phyloP scores from a whole-genome alignment of 192 early-diverging fungal species.

The Coemansia umbellata region DNA sequence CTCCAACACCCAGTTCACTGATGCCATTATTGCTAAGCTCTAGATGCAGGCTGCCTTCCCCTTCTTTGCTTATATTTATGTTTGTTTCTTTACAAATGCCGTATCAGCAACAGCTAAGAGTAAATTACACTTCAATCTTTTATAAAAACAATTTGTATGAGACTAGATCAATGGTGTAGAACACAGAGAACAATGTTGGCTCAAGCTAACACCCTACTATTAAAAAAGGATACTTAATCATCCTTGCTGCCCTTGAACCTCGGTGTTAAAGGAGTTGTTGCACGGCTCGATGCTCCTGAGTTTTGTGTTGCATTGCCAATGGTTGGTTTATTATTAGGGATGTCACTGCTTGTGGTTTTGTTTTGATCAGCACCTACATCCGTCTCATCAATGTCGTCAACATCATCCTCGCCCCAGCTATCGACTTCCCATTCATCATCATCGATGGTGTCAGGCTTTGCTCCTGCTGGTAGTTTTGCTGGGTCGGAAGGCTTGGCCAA shows the following conservation, averaged over 20 bases:
- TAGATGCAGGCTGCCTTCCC: background rate
- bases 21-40: constrained; percentile 76
- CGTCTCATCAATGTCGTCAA: background rate
- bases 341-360: background rate
- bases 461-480: background rate
- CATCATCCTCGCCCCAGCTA: constrained; percentile 23
- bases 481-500: background rate
- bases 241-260: constrained; percentile 19
- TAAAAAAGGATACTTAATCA: constrained; percentile 1
- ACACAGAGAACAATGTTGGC: background rate
- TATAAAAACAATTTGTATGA: background rate
- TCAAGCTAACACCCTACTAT: too few relatives aligned
- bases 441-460: background rate
- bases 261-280: background rate
- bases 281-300: background rate
- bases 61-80: background rate
- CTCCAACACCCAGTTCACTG: constrained; percentile 79
- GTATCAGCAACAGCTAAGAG: too few relatives aligned
- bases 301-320: background rate
- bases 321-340: too few relatives aligned
- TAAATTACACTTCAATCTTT: background rate
- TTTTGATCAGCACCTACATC: background rate
- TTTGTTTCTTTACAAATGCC: too few relatives aligned
- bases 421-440: constrained; percentile 17
- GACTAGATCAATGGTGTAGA: background rate